Conservation (phyloP, 2,329 filamentous ascomycete species). For the Fusarium succisae region DNA sequence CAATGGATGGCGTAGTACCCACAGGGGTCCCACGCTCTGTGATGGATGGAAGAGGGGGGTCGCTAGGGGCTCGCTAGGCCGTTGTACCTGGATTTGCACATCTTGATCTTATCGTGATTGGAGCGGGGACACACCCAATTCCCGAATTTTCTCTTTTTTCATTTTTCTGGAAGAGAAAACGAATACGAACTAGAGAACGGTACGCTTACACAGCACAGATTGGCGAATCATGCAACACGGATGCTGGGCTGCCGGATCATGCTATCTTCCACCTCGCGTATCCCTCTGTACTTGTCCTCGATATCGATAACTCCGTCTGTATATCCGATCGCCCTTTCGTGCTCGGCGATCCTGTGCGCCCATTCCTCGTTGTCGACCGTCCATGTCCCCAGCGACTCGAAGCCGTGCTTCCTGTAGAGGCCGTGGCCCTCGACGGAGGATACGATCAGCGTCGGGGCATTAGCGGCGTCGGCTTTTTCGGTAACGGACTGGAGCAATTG, state of each 20-base stretch:
- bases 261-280: constrained; percentile 34
- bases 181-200: constrained; percentile 38
- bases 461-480: constrained; percentile 26
- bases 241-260: constrained; percentile 36
- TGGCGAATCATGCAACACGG: constrained; percentile 20
- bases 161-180: constrained; percentile 18
- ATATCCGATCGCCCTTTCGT: constrained; percentile 19
- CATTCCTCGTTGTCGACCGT: constrained; percentile 32
- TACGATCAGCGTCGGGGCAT: constrained; percentile 15
- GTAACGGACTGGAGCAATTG: constrained; percentile 19
- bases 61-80: constrained; percentile 9
- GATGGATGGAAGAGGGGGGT: background rate
- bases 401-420: constrained; percentile 29
- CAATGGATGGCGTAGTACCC: constrained; percentile 1
- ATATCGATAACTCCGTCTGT: constrained; percentile 12
- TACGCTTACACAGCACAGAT: background rate
- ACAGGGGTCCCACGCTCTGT: constrained; percentile 29
- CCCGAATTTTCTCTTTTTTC: constrained; percentile 6
- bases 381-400: constrained; percentile 27
- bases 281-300: constrained; percentile 15
- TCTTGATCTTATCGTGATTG: constrained; percentile 40
- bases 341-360: constrained; percentile 26
- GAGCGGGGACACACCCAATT: constrained; percentile 19
- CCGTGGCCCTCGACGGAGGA: constrained; percentile 31
- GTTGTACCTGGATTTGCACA: constrained; percentile 34